Conservation (phyloP, 2,329 filamentous ascomycete species). For the Pseudogymnoascus sp. region DNA sequence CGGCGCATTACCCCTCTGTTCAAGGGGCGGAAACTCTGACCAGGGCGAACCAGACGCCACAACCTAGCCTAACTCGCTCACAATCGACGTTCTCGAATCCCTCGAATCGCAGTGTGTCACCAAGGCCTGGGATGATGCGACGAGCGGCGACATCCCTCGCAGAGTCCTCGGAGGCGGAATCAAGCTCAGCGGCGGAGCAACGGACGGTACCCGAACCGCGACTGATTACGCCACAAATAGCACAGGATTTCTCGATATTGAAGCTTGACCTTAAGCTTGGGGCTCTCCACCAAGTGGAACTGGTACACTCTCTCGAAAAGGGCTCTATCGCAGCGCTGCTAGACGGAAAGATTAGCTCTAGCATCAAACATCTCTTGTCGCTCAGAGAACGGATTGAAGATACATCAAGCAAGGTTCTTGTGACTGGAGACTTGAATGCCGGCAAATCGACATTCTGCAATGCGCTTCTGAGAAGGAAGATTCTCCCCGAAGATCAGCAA, state of each 20-base stretch:
- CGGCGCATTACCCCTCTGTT: slow-evolving; percentile 86
- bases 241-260: slow-evolving; percentile 89
- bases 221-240: slow-evolving; percentile 83
- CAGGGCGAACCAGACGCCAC: slow-evolving; percentile 40
- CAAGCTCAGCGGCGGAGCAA: slow-evolving; percentile 61
- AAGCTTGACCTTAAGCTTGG: slow-evolving; percentile 93
- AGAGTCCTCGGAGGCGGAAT: slow-evolving; percentile 53
- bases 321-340: slow-evolving; percentile 80
- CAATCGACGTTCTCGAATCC: slow-evolving; percentile 44
- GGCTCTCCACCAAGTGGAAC: slow-evolving; percentile 73
- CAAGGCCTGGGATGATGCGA: slow-evolving; percentile 46
- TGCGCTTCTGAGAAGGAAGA: slow-evolving; percentile 83
- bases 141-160: slow-evolving; percentile 68
- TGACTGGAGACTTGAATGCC: slow-evolving; percentile 93
- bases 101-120: slow-evolving; percentile 11
- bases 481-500: slow-evolving; percentile 93
- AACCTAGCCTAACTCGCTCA: slow-evolving; percentile 54
- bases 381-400: slow-evolving; percentile 93
- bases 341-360: slow-evolving; percentile 90
- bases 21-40: slow-evolving; percentile 47
- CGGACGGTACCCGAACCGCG: slow-evolving; percentile 63
- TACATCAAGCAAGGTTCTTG: slow-evolving; percentile 90
- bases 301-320: slow-evolving; percentile 93
- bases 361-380: slow-evolving; percentile 79
- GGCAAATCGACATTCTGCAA: slow-evolving; percentile 99